Evolutionary conservation across 257 asterid genomes (phyloP).

Genomic region (Coffea eugenioides): DNA sequence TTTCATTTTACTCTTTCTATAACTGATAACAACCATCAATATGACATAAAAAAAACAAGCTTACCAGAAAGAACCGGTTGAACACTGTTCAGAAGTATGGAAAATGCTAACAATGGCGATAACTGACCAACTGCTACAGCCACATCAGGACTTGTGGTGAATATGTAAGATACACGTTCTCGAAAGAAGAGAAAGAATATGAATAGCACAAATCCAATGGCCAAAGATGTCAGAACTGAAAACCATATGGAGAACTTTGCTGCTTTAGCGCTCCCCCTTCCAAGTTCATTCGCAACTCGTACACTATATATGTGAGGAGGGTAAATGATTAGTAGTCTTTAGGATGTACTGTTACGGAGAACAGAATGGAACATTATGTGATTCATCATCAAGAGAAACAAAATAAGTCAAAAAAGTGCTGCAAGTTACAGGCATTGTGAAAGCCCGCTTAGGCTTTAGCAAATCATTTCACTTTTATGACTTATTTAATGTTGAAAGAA

Average conservation of each 20-base stretch:
- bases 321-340: no score
- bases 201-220: conserved; percentile 43
- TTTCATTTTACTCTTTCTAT: no score
- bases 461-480: neutral
- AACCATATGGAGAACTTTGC: conserved; percentile 52
- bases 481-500: neutral
- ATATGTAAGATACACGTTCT: conserved; percentile 52
- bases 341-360: no score
- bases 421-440: neutral
- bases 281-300: conserved; percentile 71
- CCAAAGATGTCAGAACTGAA: conserved; percentile 45
- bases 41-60: neutral
- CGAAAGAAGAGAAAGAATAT: conserved; percentile 52
- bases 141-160: conserved; percentile 45
- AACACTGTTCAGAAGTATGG: conserved; percentile 60
- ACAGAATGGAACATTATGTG: no score
- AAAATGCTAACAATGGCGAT: conserved; percentile 62
- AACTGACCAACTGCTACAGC: conserved; percentile 45
- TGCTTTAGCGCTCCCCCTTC: conserved; percentile 59
- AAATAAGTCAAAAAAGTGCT: neutral
- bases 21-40: no score
- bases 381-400: no score
- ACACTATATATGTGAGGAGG: conserved; percentile 32
- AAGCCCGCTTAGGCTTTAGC: neutral
- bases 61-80: conserved; percentile 74